Evolutionary conservation across 2,329 filamentous ascomycete species (phyloP), one percentile per base, ranked within the genome.

Genomic region (Aspergillus sp.): DNA sequence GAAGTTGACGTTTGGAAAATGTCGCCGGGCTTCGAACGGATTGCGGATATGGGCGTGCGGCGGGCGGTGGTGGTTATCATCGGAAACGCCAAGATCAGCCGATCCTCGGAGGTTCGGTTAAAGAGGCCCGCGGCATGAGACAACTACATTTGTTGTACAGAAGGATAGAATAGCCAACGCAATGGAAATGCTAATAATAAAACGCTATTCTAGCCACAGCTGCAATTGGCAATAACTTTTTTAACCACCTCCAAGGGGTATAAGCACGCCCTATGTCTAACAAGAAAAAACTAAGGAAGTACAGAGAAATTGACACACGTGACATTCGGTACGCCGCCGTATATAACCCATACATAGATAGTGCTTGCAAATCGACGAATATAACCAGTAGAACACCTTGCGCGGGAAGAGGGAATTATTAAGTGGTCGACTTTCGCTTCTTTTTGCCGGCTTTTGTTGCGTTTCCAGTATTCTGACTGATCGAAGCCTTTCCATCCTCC

Each of bases 401-500:
- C 47, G 43, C 32, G 15, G n/a, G 33, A 9, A 35, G 15, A 12
- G 5, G 17, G 50, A 49, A 60, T 60, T 61, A 67, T 65, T 62
- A 65, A 50, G 57, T 60, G 37, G 15, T 20, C 41, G 65, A 65
- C 63, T 69, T 68, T 58, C 60, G 63, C 64, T 67, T 69, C 62
- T 67, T 69, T 59, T 69, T 68, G 15, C 49, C 51, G 20, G 49
- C 51, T 47, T 61, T 57, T 30, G 51, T 45, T 22, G 55, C 50
- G 7, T 42, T 47, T 19, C 49, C 46, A 44, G 50, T 47, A 27
- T 46, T 44, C 45, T 58, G 57, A 46, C 67, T 61, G 27, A 47
- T 52, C 59, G 54, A 45, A 56, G 63, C 55, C 58, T 70, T 61
- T 59, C 72, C 70, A 44, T 71, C 71, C 43, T 69, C 62, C 43